Percentiles rank a stretch among this genome's conserved stretches.
phyloP scores from a whole-genome alignment of 768 basidiomycete genomes.

The Lentinula sp. region DNA sequence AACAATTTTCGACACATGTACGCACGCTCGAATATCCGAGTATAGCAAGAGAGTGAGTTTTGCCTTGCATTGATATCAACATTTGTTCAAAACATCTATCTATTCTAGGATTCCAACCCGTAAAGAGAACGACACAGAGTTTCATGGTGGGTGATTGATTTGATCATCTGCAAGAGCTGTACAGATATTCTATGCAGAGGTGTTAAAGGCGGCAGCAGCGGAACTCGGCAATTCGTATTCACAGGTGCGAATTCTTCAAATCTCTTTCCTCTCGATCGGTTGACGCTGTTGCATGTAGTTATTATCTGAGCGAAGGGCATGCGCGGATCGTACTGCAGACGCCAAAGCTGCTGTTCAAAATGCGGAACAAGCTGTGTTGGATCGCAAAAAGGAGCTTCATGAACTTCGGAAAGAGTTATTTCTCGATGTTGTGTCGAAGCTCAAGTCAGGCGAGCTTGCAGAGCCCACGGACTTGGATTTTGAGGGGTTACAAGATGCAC shows the following conservation, averaged over 20 bases:
- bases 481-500: conserved; percentile 3
- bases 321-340: not conserved
- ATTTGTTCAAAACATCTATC: not conserved
- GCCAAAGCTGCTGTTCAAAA: not conserved
- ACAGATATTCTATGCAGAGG: not conserved
- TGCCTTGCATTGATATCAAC: not conserved
- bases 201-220: not conserved
- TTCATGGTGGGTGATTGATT: not conserved
- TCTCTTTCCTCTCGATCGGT: too few species aligned
- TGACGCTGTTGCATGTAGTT: not conserved
- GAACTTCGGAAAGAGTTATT: not conserved
- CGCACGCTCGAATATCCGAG: not conserved
- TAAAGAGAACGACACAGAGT: conserved; percentile 2
- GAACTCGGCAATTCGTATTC: not conserved
- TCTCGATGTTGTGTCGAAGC: not conserved
- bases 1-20: not conserved
- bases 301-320: not conserved
- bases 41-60: conserved; percentile 1
- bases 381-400: not conserved
- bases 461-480: not conserved
- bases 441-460: conserved; percentile 3
- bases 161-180: not conserved
- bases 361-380: conserved; percentile 3
- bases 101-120: not conserved
- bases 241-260: not conserved